A percentile compares a stretch with the other conserved stretches of the same genome.
phyloP scores from a whole-genome alignment of 2,329 filamentous ascomycete genomes.

The Aspergillus phoenicis region DNA sequence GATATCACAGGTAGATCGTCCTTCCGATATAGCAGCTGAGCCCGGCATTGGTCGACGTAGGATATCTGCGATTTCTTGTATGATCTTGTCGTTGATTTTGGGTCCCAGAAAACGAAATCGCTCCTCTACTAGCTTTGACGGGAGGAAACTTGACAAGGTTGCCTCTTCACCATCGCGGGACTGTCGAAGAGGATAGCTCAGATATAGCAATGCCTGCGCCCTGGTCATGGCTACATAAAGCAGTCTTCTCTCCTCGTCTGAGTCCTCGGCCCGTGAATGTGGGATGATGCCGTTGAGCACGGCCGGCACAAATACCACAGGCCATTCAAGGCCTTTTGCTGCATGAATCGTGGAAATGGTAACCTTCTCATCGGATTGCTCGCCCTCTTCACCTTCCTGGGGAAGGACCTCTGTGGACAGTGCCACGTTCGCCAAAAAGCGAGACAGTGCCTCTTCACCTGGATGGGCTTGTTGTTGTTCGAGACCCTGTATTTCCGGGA shows the following conservation, averaged over 20 bases:
- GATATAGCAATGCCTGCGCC: conserved; percentile 80
- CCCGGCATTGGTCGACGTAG: conserved; percentile 65
- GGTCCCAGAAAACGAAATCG: conserved; percentile 67
- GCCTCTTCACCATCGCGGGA: conserved; percentile 62
- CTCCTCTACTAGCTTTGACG: conserved; percentile 54
- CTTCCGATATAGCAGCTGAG: conserved; percentile 56
- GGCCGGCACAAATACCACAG: conserved; percentile 87
- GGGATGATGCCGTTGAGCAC: conserved; percentile 90
- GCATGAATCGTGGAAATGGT: conserved; percentile 97
- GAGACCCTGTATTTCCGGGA: conserved; percentile 70
- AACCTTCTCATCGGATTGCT: conserved; percentile 59
- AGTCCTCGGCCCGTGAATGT: conserved; percentile 81
- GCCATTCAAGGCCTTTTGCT: conserved; percentile 95
- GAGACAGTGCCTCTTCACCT: conserved; percentile 67
- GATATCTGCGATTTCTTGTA: conserved; percentile 71
- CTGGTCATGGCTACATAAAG: conserved; percentile 97
- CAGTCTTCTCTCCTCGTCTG: conserved; percentile 82
- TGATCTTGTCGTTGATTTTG: conserved; percentile 63
- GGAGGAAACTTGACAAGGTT: conserved; percentile 72
- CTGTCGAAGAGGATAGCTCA: conserved; percentile 75
- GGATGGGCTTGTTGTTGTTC: conserved; percentile 58
- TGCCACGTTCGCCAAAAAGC: conserved; percentile 86
- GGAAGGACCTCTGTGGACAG: conserved; percentile 72
- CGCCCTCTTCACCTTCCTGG: conserved; percentile 57
- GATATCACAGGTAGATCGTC: conserved; percentile 50